Conservation (phyloP, 768 basidiomycete genomes). For the Hericium alpestre region DNA sequence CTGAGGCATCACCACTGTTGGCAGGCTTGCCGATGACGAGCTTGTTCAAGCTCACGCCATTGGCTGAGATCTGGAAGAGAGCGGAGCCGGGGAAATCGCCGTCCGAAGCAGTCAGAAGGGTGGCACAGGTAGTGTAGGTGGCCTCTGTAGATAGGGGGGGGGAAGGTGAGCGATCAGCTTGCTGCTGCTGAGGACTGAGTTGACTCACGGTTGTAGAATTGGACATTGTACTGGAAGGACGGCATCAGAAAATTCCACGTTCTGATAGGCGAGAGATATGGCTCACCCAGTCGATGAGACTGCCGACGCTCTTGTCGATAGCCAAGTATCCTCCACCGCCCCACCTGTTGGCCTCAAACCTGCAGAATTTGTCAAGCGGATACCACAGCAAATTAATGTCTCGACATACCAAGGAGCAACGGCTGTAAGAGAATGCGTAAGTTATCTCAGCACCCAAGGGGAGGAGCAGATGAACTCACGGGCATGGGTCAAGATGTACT, state of each 20-base stretch:
- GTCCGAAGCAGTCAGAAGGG: conserved; percentile 30
- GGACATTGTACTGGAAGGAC: conserved; percentile 29
- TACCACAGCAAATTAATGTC: neutral
- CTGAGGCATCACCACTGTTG: conserved; percentile 26
- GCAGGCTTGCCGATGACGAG: conserved; percentile 68
- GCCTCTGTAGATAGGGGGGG: conserved; percentile 23
- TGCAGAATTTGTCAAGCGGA: too few species aligned
- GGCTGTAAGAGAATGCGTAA: neutral
- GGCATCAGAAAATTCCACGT: neutral
- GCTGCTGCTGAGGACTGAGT: neutral
- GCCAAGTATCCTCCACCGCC: conserved; percentile 31
- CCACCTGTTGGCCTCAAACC: conserved; percentile 26
- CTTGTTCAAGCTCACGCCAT: conserved; percentile 49
- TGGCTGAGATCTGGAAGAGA: conserved; percentile 41
- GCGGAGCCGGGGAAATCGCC: conserved; percentile 31
- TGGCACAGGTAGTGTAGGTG: conserved; percentile 26
- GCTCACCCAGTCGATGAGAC: conserved; percentile 34
- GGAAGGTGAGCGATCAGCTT: neutral
- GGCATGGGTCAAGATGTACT: conserved; percentile 28
- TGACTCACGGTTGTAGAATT: conserved; percentile 29
- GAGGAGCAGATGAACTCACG: conserved; percentile 15
- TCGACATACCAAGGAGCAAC: neutral
- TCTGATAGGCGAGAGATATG: neutral
- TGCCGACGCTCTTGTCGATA: conserved; percentile 28
- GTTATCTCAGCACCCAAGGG: neutral